Conservation (phyloP, 2,329 filamentous ascomycete species). For the Arthroderma uncinatum region DNA sequence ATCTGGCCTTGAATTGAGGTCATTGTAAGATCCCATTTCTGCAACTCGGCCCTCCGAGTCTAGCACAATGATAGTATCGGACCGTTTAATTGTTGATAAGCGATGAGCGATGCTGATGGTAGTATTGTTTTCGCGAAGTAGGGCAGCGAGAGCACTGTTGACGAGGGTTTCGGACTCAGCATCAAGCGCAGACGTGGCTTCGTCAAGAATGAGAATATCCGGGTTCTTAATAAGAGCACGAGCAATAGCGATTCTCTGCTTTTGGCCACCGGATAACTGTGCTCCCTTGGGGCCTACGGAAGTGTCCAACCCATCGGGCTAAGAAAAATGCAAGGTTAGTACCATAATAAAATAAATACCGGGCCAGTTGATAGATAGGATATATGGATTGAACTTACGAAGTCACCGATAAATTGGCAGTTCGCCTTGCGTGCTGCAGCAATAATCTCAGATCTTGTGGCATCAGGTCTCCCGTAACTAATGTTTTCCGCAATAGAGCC, state of each 20-base stretch:
- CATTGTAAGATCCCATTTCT: slow-evolving; percentile 73
- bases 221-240: slow-evolving; percentile 89
- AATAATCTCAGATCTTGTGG: slow-evolving; percentile 69
- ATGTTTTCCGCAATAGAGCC: slow-evolving; percentile 72
- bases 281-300: slow-evolving; percentile 85
- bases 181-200: slow-evolving; percentile 90
- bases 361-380: not conserved
- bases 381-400: slow-evolving; percentile 42
- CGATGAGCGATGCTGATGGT: slow-evolving; percentile 97
- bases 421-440: slow-evolving; percentile 83
- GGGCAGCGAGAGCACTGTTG: slow-evolving; percentile 70
- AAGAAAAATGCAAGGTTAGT: slow-evolving; percentile 10
- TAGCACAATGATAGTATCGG: slow-evolving; percentile 87
- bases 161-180: slow-evolving; percentile 95
- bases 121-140: slow-evolving; percentile 80
- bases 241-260: slow-evolving; percentile 95
- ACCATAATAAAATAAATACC: not conserved
- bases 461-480: slow-evolving; percentile 72
- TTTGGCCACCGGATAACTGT: slow-evolving; percentile 90
- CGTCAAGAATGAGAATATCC: slow-evolving; percentile 91
- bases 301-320: slow-evolving; percentile 87
- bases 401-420: slow-evolving; percentile 92
- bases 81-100: slow-evolving; percentile 90
- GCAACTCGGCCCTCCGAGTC: slow-evolving; percentile 77
- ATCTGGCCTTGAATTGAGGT: slow-evolving; percentile 59